Evolutionary conservation across 352 stramenopile genomes (phyloP), one percentile per base, ranked within the genome.

Genomic region (Phytophthora syringae): DNA sequence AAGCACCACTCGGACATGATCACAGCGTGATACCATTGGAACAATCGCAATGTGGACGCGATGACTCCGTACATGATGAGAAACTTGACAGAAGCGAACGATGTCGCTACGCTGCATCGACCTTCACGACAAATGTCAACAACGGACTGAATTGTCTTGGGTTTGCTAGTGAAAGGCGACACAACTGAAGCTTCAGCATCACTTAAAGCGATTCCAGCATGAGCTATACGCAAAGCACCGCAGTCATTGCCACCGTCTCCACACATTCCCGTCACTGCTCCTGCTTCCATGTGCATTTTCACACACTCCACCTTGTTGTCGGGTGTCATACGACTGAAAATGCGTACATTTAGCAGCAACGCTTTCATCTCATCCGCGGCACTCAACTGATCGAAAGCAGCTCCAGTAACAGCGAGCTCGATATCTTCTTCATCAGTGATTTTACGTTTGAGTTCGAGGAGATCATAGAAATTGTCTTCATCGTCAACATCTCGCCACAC

Each of bases 21-120:
- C 20, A 93, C 76, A 7, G 52, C 65, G 60, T 92, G 79, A 37
- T 82, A 90, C 52, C 83, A 90, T 64, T 84, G 82, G 13, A 78
- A 75, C 42, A 94, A 70, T 6, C 91, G 77, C 42, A 89, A 62
- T 1, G 79, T 77, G 27, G 69, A 84, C 37, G 79, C 67, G 32
- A 94, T 75, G 74, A 95, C 58, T n/a, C 88, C 89, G 65, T 97
- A 97, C 66, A 96, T 88, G 52, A 97, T 86, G 52, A 95, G 74
- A 52, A 91, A 95, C 67, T 96, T 97, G 77, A 96, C 83, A 5
- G 70, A 79, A 7, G 72, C 77, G 18, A 97, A 91, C 37, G 88
- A 92, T 16, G 86, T 96, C 5, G 88, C 77, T 12, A 97, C 53
- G 13, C 79, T 79, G 66, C 88, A 92, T 11, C 89, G 80, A n/a